Evolutionary conservation across 352 stramenopile species (phyloP), one percentile per base, ranked within the genome.

Genomic region (Phytophthora parvispora): DNA sequence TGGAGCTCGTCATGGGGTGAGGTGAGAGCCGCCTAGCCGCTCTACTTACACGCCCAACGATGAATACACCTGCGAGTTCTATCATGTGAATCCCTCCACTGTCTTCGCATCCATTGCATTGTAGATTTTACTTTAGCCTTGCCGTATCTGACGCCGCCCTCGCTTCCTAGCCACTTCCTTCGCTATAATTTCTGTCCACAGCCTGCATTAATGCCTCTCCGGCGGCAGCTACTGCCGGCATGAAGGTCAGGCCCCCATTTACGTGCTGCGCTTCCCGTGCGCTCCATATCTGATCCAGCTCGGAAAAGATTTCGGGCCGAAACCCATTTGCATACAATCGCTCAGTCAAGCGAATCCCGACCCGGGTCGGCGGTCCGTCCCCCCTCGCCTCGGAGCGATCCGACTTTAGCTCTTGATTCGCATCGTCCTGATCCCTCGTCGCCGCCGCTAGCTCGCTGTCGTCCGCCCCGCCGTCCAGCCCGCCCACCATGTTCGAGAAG

Each of bases 401-500:
- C 47, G 43, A 75, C 53, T 62, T 70, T 57, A 47, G 36, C 56
- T 72, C 70, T 71, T 68, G 60, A 72, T 69, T 74, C 61, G 59
- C 70, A 64, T 75, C 61, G 60, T 27, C 13, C 40, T 5, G 31
- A 40, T 64, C 36, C 22, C 24, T 57, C 22, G 40, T 45, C 20
- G 38, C 45, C 47, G 31, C 24, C n/a, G n/a, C n/a, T n/a, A n/a
- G n/a, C n/a, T 49, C 38, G 32, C 29, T 48, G 43, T 40, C 10
- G 49, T 47, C 60, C 24, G 20, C 49, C 29, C 31, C 27, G 8
- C 36, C 40, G 22, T 34, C 49, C 3, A 4, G 16, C 50, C 31
- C 45, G 18, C 22, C 10, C 42, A 36, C 28, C 36, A 99, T 99
- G 97, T 99, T 99, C 77, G 97, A 99, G 86, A 99, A 99, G 86